These are phyloP conservation scores for Cudoniella acicularis DNA, from an alignment of 495 filamentous ascomycete species.

Conservation along the genomic window DNA sequence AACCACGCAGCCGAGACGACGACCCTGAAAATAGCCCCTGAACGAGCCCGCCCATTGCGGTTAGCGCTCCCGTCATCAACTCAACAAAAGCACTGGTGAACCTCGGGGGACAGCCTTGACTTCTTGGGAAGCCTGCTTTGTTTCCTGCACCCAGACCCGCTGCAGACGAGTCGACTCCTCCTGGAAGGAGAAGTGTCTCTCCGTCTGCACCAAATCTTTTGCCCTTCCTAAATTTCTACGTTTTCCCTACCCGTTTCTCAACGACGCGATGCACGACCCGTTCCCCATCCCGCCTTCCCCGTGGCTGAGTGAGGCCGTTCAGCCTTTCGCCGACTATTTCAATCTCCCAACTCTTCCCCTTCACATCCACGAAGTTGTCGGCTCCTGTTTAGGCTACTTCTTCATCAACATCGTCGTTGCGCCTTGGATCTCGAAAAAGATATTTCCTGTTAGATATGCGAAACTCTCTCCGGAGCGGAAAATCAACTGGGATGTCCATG, in stretches of 20 bases:
- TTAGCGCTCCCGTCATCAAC: neutral
- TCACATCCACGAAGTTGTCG: constrained; percentile 85
- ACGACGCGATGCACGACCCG: constrained; percentile 60
- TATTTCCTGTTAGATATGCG: constrained; percentile 72
- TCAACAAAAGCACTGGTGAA: neutral
- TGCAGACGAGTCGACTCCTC: neutral
- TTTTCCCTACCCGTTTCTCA: neutral
- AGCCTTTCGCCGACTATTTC: constrained; percentile 57
- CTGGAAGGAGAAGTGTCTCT: neutral
- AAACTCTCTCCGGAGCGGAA: constrained; percentile 62
- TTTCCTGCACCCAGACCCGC: neutral
- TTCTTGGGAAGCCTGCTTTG: neutral
- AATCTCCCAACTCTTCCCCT: constrained; percentile 68
- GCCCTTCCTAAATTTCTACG: neutral
- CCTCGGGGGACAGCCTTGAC: neutral
- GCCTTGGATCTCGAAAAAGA: constrained; percentile 61
- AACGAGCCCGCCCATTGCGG: neutral
- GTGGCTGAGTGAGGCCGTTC: constrained; percentile 46
- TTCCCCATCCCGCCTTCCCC: constrained; percentile 59
- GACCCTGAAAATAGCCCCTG: neutral
- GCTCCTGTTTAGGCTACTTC: constrained; percentile 72
- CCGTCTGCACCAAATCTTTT: neutral
- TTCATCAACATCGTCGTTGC: constrained; percentile 70
- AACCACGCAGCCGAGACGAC: neutral
- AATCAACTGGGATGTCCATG: constrained; percentile 95